A percentile compares a stretch with the other conserved stretches of the same genome.
Conservation (phyloP, 2,329 filamentous ascomycete species). For the Curvularia eragrostidis region DNA sequence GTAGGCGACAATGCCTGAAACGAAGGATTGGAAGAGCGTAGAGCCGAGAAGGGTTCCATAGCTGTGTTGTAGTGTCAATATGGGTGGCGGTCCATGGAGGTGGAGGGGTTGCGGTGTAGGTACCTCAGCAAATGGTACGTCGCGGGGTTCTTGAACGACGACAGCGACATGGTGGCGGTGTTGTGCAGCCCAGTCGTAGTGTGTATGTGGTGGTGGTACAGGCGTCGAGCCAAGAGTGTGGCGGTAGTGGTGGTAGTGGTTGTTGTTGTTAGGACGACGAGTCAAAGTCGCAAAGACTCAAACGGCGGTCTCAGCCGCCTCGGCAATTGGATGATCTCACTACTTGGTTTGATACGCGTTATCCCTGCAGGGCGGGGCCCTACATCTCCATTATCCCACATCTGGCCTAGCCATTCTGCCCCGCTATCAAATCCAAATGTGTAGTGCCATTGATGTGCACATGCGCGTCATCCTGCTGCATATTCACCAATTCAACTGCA, state of each 20-base stretch:
- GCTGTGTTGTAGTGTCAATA: constrained; percentile 53
- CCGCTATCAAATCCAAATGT: constrained; percentile 2
- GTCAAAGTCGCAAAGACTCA: constrained; percentile 2
- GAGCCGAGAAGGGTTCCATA: constrained; percentile 89
- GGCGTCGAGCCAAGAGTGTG: background rate
- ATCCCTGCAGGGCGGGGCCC: constrained; percentile 10
- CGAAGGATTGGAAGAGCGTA: constrained; percentile 87
- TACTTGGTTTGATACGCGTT: constrained; percentile 17
- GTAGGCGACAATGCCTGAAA: constrained; percentile 76
- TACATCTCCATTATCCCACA: background rate
- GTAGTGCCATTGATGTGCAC: background rate
- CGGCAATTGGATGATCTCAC: constrained; percentile 34
- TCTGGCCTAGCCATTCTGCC: background rate
- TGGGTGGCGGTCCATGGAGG: constrained; percentile 8
- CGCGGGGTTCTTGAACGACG: constrained; percentile 65
- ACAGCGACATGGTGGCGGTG: constrained; percentile 51
- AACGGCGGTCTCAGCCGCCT: constrained; percentile 12
- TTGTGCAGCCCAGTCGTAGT: background rate
- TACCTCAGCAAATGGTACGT: constrained; percentile 81
- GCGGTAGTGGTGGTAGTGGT: background rate
- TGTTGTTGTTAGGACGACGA: background rate
- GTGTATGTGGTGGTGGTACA: background rate
- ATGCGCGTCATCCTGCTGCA: constrained; percentile 2
- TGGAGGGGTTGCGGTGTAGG: constrained; percentile 5
- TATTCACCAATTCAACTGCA: background rate